A percentile compares a stretch with the other conserved stretches of the same genome.
phyloP scores from a whole-genome alignment of 495 filamentous ascomycete species.

The Bacidia gigantensis region DNA sequence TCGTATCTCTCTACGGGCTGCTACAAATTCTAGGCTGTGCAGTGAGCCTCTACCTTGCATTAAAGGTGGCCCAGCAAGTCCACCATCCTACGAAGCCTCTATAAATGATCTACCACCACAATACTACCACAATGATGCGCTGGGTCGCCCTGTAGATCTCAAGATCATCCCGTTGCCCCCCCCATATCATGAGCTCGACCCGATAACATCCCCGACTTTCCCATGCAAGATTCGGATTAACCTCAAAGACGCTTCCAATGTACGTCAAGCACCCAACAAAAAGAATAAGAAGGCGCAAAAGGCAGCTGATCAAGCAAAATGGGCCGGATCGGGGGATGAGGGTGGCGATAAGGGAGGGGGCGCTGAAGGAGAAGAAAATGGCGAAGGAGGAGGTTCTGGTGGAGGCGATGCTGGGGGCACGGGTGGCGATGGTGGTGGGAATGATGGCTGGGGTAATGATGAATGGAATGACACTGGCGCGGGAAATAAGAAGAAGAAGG shows the following conservation, averaged over 20 bases:
- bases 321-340: constrained; percentile 20
- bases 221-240: constrained; percentile 30
- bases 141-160: background rate
- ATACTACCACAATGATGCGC: constrained; percentile 14
- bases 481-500: constrained; percentile 30
- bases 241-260: constrained; percentile 37
- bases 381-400: constrained; percentile 19
- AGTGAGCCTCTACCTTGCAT: too few species aligned
- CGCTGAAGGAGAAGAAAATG: constrained; percentile 17
- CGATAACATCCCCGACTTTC: constrained; percentile 20
- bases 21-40: too few species aligned
- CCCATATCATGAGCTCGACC: constrained; percentile 9
- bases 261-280: constrained; percentile 34
- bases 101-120: constrained; percentile 25
- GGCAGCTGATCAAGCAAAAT: constrained; percentile 20
- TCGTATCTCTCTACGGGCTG: too few species aligned
- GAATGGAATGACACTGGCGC: constrained; percentile 24
- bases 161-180: background rate
- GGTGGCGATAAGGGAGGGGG: constrained; percentile 19
- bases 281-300: constrained; percentile 29
- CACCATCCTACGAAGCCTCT: constrained; percentile 8
- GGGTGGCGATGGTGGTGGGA: constrained; percentile 26
- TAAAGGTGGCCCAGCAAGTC: constrained; percentile 19
- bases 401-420: constrained; percentile 23
- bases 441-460: constrained; percentile 25